Evolutionary conservation across 495 filamentous ascomycete species (phyloP).

Genomic region (Aspergillus avenaceus): DNA sequence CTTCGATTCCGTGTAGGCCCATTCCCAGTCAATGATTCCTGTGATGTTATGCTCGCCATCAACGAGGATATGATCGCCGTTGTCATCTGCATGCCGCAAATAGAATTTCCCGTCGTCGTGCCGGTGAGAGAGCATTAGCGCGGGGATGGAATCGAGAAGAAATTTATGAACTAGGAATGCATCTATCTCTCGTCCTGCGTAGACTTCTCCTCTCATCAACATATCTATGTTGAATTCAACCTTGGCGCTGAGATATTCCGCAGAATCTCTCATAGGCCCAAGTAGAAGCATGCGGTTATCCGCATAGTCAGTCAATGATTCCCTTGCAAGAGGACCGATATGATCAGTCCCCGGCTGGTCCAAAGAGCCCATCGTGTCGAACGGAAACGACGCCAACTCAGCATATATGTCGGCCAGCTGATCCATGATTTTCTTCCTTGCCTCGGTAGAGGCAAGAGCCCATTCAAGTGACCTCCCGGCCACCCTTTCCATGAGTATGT

Average conservation of each 20-base stretch:
- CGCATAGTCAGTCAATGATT: slow-evolving; percentile 24
- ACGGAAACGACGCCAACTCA: slow-evolving; percentile 30
- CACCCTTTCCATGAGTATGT: slow-evolving; percentile 44
- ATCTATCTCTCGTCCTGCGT: slow-evolving; percentile 21
- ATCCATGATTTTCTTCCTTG: slow-evolving; percentile 28
- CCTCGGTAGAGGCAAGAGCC: slow-evolving; percentile 17
- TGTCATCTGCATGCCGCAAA: slow-evolving; percentile 41
- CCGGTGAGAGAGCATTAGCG: slow-evolving; percentile 5
- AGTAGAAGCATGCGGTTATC: slow-evolving; percentile 9
- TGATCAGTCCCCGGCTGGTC: slow-evolving; percentile 14
- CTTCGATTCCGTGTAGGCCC: slow-evolving; percentile 30
- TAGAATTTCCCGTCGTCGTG: slow-evolving; percentile 33
- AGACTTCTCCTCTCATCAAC: slow-evolving; percentile 28
- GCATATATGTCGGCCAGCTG: slow-evolving; percentile 40
- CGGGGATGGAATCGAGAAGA: slow-evolving; percentile 25
- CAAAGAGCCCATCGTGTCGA: slow-evolving; percentile 25
- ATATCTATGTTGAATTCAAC: slow-evolving; percentile 25
- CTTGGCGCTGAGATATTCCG: slow-evolving; percentile 13
- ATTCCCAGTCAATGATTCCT: slow-evolving; percentile 45
- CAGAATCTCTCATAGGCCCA: slow-evolving; percentile 20
- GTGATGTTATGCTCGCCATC: slow-evolving; percentile 41
- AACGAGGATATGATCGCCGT: slow-evolving; percentile 43
- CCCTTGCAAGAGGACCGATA: slow-evolving; percentile 28
- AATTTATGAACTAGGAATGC: slow-evolving; percentile 35
- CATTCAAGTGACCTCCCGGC: slow-evolving; percentile 30